Percentiles rank a stretch among this genome's conserved stretches.
Evolutionary conservation across 2,329 filamentous ascomycete species (phyloP).

Genomic region (Pseudocercospora crystallina): DNA sequence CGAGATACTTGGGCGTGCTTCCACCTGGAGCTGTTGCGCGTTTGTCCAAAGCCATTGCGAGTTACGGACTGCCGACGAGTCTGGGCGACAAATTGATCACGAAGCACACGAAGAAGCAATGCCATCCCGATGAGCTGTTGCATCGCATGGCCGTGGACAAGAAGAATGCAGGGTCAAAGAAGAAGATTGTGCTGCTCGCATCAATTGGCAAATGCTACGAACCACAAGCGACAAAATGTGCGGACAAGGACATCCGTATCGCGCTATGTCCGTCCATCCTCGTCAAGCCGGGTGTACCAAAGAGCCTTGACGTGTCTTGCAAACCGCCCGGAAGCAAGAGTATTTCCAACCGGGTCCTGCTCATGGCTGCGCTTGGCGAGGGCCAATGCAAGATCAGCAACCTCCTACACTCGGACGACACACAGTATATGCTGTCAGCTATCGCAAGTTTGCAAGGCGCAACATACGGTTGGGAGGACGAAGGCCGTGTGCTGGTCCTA

Average conservation of each 20-base stretch:
- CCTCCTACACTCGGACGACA: conserved; percentile 92
- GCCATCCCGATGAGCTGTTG: conserved; percentile 80
- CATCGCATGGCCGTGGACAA: conserved; percentile 97
- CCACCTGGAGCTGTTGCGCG: conserved; percentile 85
- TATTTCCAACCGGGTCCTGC: conserved; percentile 90
- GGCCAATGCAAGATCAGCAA: conserved; percentile 89
- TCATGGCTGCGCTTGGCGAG: conserved; percentile 86
- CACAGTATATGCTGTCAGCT: conserved; percentile 95
- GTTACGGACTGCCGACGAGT: conserved; percentile 85
- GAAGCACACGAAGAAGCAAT: conserved; percentile 81
- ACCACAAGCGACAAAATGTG: conserved; percentile 82
- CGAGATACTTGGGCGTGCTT: conserved; percentile 82
- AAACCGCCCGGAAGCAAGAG: conserved; percentile 95
- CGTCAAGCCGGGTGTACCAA: conserved; percentile 70
- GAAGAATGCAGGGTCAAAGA: conserved; percentile 93
- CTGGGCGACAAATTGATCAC: conserved; percentile 79
- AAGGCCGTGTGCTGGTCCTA: conserved; percentile 86
- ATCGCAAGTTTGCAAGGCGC: conserved; percentile 80
- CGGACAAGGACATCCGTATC: conserved; percentile 78
- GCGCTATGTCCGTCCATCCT: conserved; percentile 77
- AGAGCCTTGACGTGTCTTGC: conserved; percentile 67
- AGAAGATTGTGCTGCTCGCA: conserved; percentile 91
- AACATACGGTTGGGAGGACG: conserved; percentile 89
- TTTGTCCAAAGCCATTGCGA: conserved; percentile 88
- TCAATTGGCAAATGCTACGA: conserved; percentile 88